Evolutionary conservation across 371 early-diverging fungal genomes (phyloP), one percentile per base, ranked within the genome.

Genomic region (Choanephora cucurbitarum): DNA sequence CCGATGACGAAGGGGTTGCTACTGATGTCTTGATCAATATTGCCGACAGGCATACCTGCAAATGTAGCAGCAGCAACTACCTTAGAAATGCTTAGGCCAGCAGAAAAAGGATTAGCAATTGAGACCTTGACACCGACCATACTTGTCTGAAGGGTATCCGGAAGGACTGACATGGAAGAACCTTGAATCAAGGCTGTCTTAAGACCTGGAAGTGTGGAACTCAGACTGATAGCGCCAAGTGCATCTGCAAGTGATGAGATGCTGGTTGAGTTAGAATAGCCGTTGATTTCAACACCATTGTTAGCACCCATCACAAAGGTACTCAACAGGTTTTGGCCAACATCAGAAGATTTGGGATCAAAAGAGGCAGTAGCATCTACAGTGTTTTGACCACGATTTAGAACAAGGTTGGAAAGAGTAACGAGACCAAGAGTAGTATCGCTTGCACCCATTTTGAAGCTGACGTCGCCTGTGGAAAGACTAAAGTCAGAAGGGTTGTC

Each of bases 401-500:
- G 60, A 15, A 60, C 62, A 32, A 85, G 64, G 51, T 73, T 69
- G 31, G 64, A 64, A 57, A 84, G 65, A 22, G 69, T 60, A 21
- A 84, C 83, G 13, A 69, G 66, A 40, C 86, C 86, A 21, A 85
- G 70, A 4, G 57, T 33, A 17, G 55, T 66, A 37, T 60, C 69
- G 17, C 60, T 59, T 41, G 83, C 77, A 34, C 73, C 40, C 58
- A 85, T 62, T 18, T 63, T 70, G 44, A 84, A 75, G 40, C 49
- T 46, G 33, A 83, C 75, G 55, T 85, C 75, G 47, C 82, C 83
- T 24, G 79, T 76, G 28, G 73, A 46, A 52, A 88, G 86, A 21
- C 76, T 69, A 28, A 86, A 75, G 49, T 67, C 72, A 41, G 81
- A 80, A 15, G 86, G 88, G 62, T 86, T 87, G 51, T 57, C 59